Conservation (phyloP, 306 rosid genomes). For the Begonia fuchsioides region DNA sequence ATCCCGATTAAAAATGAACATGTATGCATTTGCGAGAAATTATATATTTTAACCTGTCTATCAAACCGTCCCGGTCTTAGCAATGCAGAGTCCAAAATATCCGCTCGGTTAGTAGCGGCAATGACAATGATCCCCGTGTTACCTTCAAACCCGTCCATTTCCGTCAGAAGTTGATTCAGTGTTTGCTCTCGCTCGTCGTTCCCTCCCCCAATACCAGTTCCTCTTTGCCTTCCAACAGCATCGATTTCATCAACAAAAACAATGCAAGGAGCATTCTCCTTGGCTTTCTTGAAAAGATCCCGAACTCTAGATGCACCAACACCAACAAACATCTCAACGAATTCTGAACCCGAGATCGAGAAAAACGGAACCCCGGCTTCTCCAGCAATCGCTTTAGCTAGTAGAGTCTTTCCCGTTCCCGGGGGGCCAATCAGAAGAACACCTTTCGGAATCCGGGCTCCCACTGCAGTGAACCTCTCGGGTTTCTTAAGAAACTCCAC, state of each 20-base stretch:
- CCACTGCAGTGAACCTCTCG: conserved; percentile 91
- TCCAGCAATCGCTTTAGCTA: conserved; percentile 93
- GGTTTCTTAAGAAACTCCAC: conserved; percentile 95
- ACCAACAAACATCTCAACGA: too few species aligned
- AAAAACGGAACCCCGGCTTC: conserved; percentile 99
- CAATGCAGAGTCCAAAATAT: conserved; percentile 90
- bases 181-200: conserved; percentile 98
- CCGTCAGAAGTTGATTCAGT: conserved; percentile 95
- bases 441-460: conserved; percentile 98
- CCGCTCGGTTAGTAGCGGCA: conserved; percentile 98
- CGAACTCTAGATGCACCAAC: conserved; percentile 98
- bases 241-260: conserved; percentile 98
- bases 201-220: conserved; percentile 97
- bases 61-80: conserved; percentile 94
- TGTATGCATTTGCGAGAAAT: not conserved
- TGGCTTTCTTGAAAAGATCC: conserved; percentile 96
- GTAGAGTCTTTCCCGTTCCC: too few species aligned
- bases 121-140: conserved; percentile 86
- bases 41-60: conserved; percentile 52
- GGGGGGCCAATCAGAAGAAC: conserved; percentile 99
- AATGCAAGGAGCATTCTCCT: conserved; percentile 99
- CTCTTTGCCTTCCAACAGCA: conserved; percentile 96
- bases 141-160: conserved; percentile 99
- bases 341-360: conserved; percentile 96
- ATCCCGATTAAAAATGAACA: conserved; percentile 2